Evolutionary conservation across 768 basidiomycete species (phyloP).

Genomic region (Termitomyces sp.): DNA sequence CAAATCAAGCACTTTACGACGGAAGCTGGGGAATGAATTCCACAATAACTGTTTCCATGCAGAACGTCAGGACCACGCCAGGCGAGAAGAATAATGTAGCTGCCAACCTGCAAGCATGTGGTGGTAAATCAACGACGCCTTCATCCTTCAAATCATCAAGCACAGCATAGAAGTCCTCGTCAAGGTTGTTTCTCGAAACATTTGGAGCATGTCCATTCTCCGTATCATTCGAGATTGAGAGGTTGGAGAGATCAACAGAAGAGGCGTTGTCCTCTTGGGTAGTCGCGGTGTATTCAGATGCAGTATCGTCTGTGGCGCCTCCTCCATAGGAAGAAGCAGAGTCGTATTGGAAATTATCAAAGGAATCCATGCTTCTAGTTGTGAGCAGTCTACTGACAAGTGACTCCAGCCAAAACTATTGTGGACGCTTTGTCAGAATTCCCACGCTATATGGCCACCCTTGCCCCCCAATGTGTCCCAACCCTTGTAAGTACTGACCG

Average conservation of each 20-base stretch:
- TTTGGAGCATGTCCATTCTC: conserved; percentile 36
- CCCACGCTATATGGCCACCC: not conserved
- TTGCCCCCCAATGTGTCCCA: too few relatives aligned
- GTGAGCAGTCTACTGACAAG: conserved; percentile 1
- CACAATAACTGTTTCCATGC: conserved; percentile 75
- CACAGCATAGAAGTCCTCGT: conserved; percentile 88
- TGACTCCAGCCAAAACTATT: conserved; percentile 9
- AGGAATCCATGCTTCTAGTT: conserved; percentile 59
- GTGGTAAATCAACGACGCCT: conserved; percentile 69
- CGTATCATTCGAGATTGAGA: conserved; percentile 57
- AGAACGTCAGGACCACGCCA: conserved; percentile 11
- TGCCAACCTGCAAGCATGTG: conserved; percentile 94
- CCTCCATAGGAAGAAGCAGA: conserved; percentile 79
- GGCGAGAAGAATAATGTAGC: conserved; percentile 2
- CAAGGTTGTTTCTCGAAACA: conserved; percentile 32
- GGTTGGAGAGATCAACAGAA: conserved; percentile 59
- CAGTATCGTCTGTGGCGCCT: conserved; percentile 72
- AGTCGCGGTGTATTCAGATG: conserved; percentile 73
- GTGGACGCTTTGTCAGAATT: conserved; percentile 1
- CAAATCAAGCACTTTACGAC: conserved; percentile 95
- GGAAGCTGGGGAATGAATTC: conserved; percentile 94
- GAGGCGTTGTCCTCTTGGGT: conserved; percentile 50
- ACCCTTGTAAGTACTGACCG: too few relatives aligned
- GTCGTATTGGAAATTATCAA: conserved; percentile 84
- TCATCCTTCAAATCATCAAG: conserved; percentile 88